Conservation (phyloP, 1,139 yeast genomes). For the Lodderomyces theae region DNA sequence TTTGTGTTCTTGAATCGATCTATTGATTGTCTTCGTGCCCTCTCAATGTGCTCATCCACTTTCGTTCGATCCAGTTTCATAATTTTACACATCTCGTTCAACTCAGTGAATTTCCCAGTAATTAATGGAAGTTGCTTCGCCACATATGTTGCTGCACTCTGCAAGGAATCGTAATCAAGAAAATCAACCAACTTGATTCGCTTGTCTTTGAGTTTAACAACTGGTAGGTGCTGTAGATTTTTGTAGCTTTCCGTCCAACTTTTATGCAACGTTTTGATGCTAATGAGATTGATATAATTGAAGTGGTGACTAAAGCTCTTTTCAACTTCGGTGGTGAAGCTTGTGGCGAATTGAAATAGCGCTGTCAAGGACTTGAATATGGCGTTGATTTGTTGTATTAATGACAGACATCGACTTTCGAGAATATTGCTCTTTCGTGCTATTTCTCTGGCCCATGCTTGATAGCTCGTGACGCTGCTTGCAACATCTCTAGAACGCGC, state of each 20-base stretch:
- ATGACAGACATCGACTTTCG: slow-evolving; percentile 21
- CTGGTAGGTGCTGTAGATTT: slow-evolving; percentile 37
- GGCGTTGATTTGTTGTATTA: slow-evolving; percentile 31
- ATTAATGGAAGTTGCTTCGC: slow-evolving; percentile 29
- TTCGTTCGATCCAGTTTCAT: slow-evolving; percentile 27
- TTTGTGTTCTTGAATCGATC: slow-evolving; percentile 24
- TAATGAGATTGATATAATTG: slow-evolving; percentile 46
- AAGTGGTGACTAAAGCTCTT: slow-evolving; percentile 50
- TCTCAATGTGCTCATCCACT: slow-evolving; percentile 34
- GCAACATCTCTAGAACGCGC: neutral
- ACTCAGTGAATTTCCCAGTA: slow-evolving; percentile 37
- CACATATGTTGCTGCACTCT: slow-evolving; percentile 23
- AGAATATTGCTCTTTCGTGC: slow-evolving; percentile 19
- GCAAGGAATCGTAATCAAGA: slow-evolving; percentile 27
- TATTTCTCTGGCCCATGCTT: slow-evolving; percentile 28
- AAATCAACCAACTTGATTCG: slow-evolving; percentile 21
- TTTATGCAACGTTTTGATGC: slow-evolving; percentile 44
- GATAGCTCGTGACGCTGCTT: slow-evolving; percentile 17
- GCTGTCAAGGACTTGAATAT: slow-evolving; percentile 54
- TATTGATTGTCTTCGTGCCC: slow-evolving; percentile 35
- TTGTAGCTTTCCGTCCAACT: slow-evolving; percentile 49
- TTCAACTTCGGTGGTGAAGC: slow-evolving; percentile 50
- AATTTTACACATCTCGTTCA: slow-evolving; percentile 28
- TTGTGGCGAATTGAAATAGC: slow-evolving; percentile 56
- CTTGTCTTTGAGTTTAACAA: slow-evolving; percentile 16